Evolutionary conservation across 2,329 filamentous ascomycete genomes (phyloP).

Genomic region (Gnomoniopsis sp.): DNA sequence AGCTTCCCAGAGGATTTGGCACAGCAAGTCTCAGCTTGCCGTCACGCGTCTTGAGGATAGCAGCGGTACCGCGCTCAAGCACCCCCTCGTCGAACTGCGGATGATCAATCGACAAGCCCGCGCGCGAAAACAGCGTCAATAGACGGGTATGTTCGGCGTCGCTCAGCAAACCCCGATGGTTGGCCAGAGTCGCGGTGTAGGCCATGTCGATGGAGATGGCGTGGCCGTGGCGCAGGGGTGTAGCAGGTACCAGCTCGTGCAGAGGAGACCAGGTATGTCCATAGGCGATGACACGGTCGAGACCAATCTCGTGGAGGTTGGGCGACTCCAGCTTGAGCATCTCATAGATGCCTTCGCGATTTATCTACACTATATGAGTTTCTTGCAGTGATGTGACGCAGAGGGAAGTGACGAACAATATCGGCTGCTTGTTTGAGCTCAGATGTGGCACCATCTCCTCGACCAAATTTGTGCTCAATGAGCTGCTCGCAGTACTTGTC

Average conservation of each 20-base stretch:
- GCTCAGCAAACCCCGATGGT: slow-evolving; percentile 57
- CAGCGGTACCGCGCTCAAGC: slow-evolving; percentile 62
- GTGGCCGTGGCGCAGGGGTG: slow-evolving; percentile 68
- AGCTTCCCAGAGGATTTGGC: slow-evolving; percentile 63
- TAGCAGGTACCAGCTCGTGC: slow-evolving; percentile 66
- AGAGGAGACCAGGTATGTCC: slow-evolving; percentile 73
- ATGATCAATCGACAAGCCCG: slow-evolving; percentile 70
- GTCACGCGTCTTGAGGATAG: slow-evolving; percentile 69
- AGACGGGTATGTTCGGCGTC: slow-evolving; percentile 59
- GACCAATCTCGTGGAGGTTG: slow-evolving; percentile 69
- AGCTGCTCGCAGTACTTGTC: slow-evolving; percentile 68
- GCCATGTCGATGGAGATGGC: slow-evolving; percentile 76
- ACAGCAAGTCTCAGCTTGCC: slow-evolving; percentile 66
- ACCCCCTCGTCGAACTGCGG: slow-evolving; percentile 63
- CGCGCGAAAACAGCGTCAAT: slow-evolving; percentile 65
- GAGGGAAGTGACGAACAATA: slow-evolving; percentile 20
- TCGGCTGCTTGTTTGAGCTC: slow-evolving; percentile 62
- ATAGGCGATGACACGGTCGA: slow-evolving; percentile 71
- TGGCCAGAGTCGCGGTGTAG: slow-evolving; percentile 66
- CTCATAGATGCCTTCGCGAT: slow-evolving; percentile 65
- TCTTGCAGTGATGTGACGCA: not conserved
- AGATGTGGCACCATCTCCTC: slow-evolving; percentile 49
- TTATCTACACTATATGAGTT: slow-evolving; percentile 43
- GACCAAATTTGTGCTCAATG: slow-evolving; percentile 63
- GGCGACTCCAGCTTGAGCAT: slow-evolving; percentile 73